phyloP scores from a whole-genome alignment of 257 asterid species.

The Eucommia ulmoides region DNA sequence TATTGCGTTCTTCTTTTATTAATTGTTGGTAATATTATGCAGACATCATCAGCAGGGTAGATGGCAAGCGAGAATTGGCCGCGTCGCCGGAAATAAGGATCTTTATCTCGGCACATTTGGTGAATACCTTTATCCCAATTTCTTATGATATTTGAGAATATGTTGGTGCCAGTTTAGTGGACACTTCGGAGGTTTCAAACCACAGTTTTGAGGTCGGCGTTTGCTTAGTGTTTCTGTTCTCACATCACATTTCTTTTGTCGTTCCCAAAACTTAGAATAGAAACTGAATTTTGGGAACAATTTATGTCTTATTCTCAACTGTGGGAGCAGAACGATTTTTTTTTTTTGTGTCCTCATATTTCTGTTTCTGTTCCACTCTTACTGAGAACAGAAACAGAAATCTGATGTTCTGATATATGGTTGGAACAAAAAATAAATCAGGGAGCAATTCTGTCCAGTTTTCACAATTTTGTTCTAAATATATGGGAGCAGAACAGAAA shows the following conservation, averaged over 20 bases:
- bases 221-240: neutral
- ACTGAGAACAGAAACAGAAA: too few relatives aligned
- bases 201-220: neutral
- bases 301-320: too few relatives aligned
- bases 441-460: too few relatives aligned
- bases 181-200: too few relatives aligned
- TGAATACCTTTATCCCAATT: slow-evolving; percentile 7
- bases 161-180: too few relatives aligned
- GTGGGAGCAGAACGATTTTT: too few relatives aligned
- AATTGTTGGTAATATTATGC: slow-evolving; percentile 7
- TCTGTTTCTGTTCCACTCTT: too few relatives aligned
- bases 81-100: slow-evolving; percentile 73
- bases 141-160: neutral
- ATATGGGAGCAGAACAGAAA: too few relatives aligned
- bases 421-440: too few relatives aligned
- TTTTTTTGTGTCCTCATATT: too few relatives aligned
- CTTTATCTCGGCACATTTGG: slow-evolving; percentile 71
- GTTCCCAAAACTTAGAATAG: neutral
- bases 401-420: too few relatives aligned
- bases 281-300: neutral
- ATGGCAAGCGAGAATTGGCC: slow-evolving; percentile 77
- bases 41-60: slow-evolving; percentile 94
- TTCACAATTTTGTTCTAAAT: too few relatives aligned
- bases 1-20: neutral
- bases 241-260: neutral